Evolutionary conservation across 176 grass and related monocot species (phyloP).

Genomic region (Oropetium thomaeum): DNA sequence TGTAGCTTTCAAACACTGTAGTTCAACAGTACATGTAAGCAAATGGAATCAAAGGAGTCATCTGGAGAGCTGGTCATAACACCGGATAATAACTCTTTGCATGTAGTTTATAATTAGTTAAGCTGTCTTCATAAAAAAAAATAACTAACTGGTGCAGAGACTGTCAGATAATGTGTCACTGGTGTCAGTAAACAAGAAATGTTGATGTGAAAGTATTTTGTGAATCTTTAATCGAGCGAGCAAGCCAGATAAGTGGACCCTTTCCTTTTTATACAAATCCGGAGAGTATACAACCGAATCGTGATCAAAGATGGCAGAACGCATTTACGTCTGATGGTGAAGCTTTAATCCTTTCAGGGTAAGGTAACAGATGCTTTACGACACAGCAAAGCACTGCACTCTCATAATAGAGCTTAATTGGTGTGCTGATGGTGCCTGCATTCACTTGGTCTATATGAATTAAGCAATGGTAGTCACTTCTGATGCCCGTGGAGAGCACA

Average conservation of each 20-base stretch:
- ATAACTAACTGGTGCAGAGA: not conserved
- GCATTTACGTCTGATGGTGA: constrained; percentile 27
- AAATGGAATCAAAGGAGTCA: constrained; percentile 11
- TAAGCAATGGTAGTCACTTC: constrained; percentile 17
- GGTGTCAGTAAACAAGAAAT: constrained; percentile 13
- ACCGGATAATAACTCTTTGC: not conserved
- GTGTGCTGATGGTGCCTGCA: not conserved
- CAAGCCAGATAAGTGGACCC: not conserved
- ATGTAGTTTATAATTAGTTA: not conserved
- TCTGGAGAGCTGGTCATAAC: not conserved
- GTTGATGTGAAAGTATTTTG: not conserved
- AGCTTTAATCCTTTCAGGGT: constrained; percentile 26
- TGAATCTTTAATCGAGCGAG: constrained; percentile 1
- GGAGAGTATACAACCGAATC: not conserved
- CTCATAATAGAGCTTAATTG: constrained; percentile 23
- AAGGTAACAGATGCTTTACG: constrained; percentile 32
- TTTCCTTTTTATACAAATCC: constrained; percentile 24
- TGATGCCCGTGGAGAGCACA: not conserved
- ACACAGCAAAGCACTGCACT: constrained; percentile 1
- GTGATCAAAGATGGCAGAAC: not conserved
- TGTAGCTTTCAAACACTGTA: constrained; percentile 23
- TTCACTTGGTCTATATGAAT: constrained; percentile 20
- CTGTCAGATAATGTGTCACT: not conserved
- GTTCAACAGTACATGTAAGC: constrained; percentile 1
- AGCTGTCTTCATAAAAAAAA: not conserved